Evolutionary conservation across 2,329 filamentous ascomycete species (phyloP).

Genomic region (Ceratocystis alfenasii): DNA sequence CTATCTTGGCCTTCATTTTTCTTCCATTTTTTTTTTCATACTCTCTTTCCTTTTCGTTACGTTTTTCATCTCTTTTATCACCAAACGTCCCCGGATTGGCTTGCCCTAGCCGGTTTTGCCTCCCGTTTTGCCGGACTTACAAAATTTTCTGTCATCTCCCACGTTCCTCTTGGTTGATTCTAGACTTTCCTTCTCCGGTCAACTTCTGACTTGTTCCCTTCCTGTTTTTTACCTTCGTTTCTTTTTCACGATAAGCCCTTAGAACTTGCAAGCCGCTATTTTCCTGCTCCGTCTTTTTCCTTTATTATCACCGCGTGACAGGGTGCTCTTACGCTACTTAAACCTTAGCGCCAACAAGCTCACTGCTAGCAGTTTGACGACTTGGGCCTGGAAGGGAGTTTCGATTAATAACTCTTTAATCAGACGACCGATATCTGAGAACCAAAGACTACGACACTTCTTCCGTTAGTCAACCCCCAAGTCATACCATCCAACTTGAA

Average conservation of each 20-base stretch:
- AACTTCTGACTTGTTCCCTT: conserved; percentile 6
- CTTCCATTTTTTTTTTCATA: background rate
- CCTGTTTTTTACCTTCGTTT: background rate
- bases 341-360: conserved; percentile 12
- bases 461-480: too few species aligned
- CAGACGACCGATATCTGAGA: background rate
- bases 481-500: conserved; percentile 1
- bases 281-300: conserved; percentile 5
- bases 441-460: too few species aligned
- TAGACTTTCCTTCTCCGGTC: background rate
- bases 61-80: background rate
- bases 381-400: background rate
- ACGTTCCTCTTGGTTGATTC: background rate
- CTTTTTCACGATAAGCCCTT: conserved; percentile 3
- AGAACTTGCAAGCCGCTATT: background rate
- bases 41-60: background rate
- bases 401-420: background rate
- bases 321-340: background rate
- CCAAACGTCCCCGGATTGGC: background rate
- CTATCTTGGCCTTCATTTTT: too few species aligned
- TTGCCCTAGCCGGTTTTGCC: background rate
- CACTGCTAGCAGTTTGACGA: background rate
- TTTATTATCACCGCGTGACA: conserved; percentile 12
- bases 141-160: conserved; percentile 7
- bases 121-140: background rate